Evolutionary conservation across 306 rosid genomes (phyloP).

Genomic region (Prunus mira): DNA sequence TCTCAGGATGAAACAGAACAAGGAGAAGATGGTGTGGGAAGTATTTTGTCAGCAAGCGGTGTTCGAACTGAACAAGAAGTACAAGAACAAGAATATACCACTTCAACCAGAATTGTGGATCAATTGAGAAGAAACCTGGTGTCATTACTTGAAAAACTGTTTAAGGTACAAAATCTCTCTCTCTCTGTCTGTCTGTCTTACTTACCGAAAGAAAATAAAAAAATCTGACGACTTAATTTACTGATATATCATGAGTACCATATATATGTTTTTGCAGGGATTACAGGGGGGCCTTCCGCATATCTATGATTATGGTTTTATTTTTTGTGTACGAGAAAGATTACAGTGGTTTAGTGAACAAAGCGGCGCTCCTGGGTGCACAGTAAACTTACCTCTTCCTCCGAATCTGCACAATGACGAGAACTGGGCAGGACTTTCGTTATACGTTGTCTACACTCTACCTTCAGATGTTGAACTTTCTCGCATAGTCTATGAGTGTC

Average conservation of each 20-base stretch:
- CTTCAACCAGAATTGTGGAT: no score
- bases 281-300: not conserved
- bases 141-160: no score
- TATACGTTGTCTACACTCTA: not conserved
- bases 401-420: not conserved
- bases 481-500: not conserved
- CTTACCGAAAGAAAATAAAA: no score
- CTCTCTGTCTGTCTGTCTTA: no score
- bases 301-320: not conserved
- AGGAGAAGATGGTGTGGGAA: no score
- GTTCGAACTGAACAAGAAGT: no score
- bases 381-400: not conserved
- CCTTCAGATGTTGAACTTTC: not conserved
- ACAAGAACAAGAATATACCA: no score
- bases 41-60: no score
- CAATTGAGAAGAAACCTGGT: no score
- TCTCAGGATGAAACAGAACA: not conserved
- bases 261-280: not conserved
- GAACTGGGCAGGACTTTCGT: conserved; percentile 6
- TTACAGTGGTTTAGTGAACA: not conserved
- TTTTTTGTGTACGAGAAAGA: not conserved
- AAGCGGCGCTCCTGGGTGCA: not conserved
- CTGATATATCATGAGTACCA: not conserved
- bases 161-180: no score
- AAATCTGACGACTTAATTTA: not conserved